These are phyloP conservation scores for Amauroascus niger DNA, from an alignment of 2,329 filamentous ascomycete genomes.

Conservation along the genomic window DNA sequence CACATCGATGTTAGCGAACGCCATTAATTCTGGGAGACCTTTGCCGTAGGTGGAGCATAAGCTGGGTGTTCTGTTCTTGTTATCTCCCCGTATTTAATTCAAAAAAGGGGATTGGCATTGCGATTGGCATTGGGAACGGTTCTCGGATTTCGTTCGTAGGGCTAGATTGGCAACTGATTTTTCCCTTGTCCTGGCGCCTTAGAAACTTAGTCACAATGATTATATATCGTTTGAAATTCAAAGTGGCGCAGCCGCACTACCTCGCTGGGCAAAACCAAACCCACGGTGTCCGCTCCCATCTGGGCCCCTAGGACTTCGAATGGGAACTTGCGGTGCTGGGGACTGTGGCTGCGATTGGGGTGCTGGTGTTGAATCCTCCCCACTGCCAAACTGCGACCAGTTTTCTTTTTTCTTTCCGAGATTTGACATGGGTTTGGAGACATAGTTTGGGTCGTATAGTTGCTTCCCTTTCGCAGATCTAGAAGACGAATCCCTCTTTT, in stretches of 20 bases:
- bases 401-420: conserved; percentile 39
- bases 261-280: conserved; percentile 63
- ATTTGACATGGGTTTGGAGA: conserved; percentile 51
- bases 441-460: conserved; percentile 68
- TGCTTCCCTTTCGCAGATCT: conserved; percentile 42
- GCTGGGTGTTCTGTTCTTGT: background rate
- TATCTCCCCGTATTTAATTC: too few species aligned
- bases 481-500: conserved; percentile 37
- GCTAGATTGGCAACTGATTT: background rate
- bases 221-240: background rate
- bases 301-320: conserved; percentile 67
- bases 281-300: conserved; percentile 67
- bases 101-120: background rate
- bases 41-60: conserved; percentile 35
- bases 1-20: conserved; percentile 49
- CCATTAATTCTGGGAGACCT: conserved; percentile 48
- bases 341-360: conserved; percentile 24
- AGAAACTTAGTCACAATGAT: background rate
- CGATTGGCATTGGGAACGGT: background rate
- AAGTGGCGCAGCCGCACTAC: conserved; percentile 30
- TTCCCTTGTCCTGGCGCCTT: background rate
- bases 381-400: conserved; percentile 9
- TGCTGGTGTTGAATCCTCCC: background rate
- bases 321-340: conserved; percentile 45
- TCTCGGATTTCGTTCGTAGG: background rate